These are phyloP conservation scores for Aspergillus chevalieri DNA, from an alignment of 2,329 filamentous ascomycete genomes.

Conservation along the genomic window DNA sequence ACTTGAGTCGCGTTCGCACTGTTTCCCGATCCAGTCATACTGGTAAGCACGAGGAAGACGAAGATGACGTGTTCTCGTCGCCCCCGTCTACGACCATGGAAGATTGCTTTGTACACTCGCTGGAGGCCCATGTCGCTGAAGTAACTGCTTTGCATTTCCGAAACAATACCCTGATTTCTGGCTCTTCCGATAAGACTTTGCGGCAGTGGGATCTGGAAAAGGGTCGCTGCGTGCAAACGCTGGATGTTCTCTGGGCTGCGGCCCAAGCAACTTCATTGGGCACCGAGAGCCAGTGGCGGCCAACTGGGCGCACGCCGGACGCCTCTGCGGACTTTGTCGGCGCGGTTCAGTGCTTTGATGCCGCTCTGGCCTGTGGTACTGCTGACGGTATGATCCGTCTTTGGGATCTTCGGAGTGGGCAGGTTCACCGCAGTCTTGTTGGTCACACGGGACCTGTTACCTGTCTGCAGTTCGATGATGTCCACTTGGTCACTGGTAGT, in stretches of 20 bases:
- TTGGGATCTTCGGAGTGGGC: slow-evolving; percentile 93
- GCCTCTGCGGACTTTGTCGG: slow-evolving; percentile 85
- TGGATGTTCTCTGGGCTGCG: slow-evolving; percentile 97
- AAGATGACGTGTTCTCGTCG: slow-evolving; percentile 51
- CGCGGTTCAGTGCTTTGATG: slow-evolving; percentile 90
- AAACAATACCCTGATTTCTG: slow-evolving; percentile 84
- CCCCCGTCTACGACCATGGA: slow-evolving; percentile 68
- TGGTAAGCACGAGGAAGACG: slow-evolving; percentile 44
- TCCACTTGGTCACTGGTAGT: slow-evolving; percentile 89
- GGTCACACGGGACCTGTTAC: slow-evolving; percentile 94
- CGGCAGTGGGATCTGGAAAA: slow-evolving; percentile 97
- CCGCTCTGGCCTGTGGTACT: slow-evolving; percentile 89
- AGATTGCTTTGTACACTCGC: slow-evolving; percentile 81
- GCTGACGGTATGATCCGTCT: slow-evolving; percentile 94
- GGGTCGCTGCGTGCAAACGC: slow-evolving; percentile 92
- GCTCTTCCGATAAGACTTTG: slow-evolving; percentile 93
- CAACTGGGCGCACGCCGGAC: slow-evolving; percentile 56
- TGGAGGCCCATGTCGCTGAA: slow-evolving; percentile 87
- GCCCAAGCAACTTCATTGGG: slow-evolving; percentile 73
- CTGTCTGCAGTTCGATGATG: slow-evolving; percentile 90
- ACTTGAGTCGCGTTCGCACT: slow-evolving; percentile 82
- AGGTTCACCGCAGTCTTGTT: slow-evolving; percentile 92
- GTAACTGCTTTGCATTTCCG: slow-evolving; percentile 90
- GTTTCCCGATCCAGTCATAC: slow-evolving; percentile 57
- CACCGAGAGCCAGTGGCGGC: slow-evolving; percentile 63